Percentiles rank a stretch among this genome's conserved stretches.
These are phyloP conservation scores for Malassezia dermatis DNA, from an alignment of 1,284 basidiomycete genomes.

Conservation along the genomic window DNA sequence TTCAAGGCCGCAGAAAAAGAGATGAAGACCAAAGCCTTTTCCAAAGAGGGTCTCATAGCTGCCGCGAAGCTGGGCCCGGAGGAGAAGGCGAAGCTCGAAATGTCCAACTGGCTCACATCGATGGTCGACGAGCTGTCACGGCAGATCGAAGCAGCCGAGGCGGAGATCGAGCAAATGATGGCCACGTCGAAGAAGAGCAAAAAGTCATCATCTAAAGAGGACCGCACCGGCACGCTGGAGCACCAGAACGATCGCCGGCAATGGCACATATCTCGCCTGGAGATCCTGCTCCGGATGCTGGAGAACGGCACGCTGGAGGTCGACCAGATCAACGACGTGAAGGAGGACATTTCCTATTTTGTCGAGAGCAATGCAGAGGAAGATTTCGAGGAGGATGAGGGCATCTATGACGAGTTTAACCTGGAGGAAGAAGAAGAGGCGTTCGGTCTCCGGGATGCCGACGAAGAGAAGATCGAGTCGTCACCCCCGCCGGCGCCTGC, in stretches of 20 bases:
- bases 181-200: slow-evolving; percentile 65
- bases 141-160: slow-evolving; percentile 87
- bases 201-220: slow-evolving; percentile 57
- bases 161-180: slow-evolving; percentile 82
- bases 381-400: slow-evolving; percentile 93
- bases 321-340: slow-evolving; percentile 70
- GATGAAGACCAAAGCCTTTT: slow-evolving; percentile 99
- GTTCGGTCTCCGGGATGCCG: slow-evolving; percentile 53
- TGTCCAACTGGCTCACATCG: slow-evolving; percentile 53
- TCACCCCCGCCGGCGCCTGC: not conserved
- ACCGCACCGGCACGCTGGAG: slow-evolving; percentile 73
- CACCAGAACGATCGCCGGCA: slow-evolving; percentile 80
- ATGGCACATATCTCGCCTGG: slow-evolving; percentile 88
- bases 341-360: slow-evolving; percentile 94
- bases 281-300: slow-evolving; percentile 81
- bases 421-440: slow-evolving; percentile 77
- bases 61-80: slow-evolving; percentile 89
- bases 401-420: slow-evolving; percentile 94
- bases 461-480: slow-evolving; percentile 51
- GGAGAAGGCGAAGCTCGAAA: slow-evolving; percentile 89
- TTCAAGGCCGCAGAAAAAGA: slow-evolving; percentile 99
- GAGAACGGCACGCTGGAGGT: slow-evolving; percentile 82
- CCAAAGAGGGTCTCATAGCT: slow-evolving; percentile 92
- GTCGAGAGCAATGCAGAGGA: slow-evolving; percentile 94
- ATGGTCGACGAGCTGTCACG: slow-evolving; percentile 78